These are phyloP conservation scores for Ascocoryne sarcoides DNA, from an alignment of 2,329 filamentous ascomycete genomes.

Conservation along the genomic window DNA sequence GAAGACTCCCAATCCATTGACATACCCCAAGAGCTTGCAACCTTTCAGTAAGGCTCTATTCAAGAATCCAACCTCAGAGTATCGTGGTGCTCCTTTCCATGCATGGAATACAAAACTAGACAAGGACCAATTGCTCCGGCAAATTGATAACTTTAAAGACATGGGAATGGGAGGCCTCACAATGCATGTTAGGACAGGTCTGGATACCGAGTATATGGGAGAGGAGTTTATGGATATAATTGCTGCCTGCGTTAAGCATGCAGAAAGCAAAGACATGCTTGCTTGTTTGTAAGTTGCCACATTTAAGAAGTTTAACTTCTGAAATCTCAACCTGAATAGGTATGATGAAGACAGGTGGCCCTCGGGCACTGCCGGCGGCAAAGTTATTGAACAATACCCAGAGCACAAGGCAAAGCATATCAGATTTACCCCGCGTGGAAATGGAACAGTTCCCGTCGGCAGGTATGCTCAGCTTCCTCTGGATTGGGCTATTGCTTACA, in stretches of 20 bases:
- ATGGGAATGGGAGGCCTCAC: constrained; percentile 29
- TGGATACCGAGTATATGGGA: constrained; percentile 29
- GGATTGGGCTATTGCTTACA: constrained; percentile 1
- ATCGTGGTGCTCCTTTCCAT: constrained; percentile 28
- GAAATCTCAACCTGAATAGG: constrained; percentile 5
- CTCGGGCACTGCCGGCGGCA: constrained; percentile 25
- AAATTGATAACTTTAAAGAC: constrained; percentile 26
- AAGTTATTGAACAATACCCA: constrained; percentile 21
- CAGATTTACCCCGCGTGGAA: constrained; percentile 20
- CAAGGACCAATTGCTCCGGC: constrained; percentile 22
- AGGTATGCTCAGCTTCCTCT: constrained; percentile 2
- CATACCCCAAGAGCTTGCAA: constrained; percentile 22
- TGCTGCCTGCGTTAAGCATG: constrained; percentile 26
- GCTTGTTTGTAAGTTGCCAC: constrained; percentile 24
- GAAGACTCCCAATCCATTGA: constrained; percentile 22
- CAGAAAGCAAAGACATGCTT: constrained; percentile 26
- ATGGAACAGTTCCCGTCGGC: constrained; percentile 10
- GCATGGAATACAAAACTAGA: constrained; percentile 27
- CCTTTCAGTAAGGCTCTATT: constrained; percentile 25
- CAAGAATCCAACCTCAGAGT: constrained; percentile 25
- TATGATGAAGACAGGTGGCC: constrained; percentile 30
- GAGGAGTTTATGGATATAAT: constrained; percentile 27
- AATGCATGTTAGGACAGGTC: constrained; percentile 27
- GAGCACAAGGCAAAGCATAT: constrained; percentile 26
- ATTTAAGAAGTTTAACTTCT: not conserved